phyloP scores from a whole-genome alignment of 2,329 filamentous ascomycete genomes.

The Zymoseptoria brevis region DNA sequence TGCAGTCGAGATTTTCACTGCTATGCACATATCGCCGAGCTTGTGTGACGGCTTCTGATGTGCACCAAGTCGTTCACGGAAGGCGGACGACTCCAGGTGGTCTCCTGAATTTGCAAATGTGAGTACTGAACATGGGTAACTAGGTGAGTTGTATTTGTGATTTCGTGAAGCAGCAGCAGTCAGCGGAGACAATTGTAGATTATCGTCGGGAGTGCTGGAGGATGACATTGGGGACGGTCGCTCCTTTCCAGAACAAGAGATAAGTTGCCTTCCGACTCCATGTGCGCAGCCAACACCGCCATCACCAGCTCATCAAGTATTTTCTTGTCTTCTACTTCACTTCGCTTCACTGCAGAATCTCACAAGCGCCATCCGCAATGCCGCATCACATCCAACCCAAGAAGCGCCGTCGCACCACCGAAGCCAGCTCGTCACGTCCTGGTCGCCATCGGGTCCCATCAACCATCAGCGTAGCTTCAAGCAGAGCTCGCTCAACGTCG shows the following conservation, averaged over 20 bases:
- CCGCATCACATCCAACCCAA: conserved; percentile 3
- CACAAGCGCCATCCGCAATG: conserved; percentile 2
- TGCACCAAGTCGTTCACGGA: neutral
- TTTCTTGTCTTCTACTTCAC: neutral
- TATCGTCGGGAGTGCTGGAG: neutral
- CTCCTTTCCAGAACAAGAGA: neutral
- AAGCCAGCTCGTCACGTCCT: neutral
- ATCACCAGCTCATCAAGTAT: neutral
- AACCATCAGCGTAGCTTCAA: neutral
- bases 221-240: neutral
- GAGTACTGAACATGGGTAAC: neutral
- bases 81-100: neutral
- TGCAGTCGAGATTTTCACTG: neutral
- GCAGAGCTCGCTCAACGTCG: neutral
- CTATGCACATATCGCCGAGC: neutral
- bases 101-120: neutral
- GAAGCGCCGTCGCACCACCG: conserved; percentile 9
- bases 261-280: neutral
- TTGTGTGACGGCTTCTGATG: neutral
- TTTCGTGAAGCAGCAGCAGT: neutral
- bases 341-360: conserved; percentile 1
- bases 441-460: conserved; percentile 1
- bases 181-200: neutral
- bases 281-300: too few species aligned
- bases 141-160: neutral